Evolutionary conservation across 2,329 filamentous ascomycete genomes (phyloP), one percentile per base, ranked within the genome.

Genomic region (Dactylellina sp.): DNA sequence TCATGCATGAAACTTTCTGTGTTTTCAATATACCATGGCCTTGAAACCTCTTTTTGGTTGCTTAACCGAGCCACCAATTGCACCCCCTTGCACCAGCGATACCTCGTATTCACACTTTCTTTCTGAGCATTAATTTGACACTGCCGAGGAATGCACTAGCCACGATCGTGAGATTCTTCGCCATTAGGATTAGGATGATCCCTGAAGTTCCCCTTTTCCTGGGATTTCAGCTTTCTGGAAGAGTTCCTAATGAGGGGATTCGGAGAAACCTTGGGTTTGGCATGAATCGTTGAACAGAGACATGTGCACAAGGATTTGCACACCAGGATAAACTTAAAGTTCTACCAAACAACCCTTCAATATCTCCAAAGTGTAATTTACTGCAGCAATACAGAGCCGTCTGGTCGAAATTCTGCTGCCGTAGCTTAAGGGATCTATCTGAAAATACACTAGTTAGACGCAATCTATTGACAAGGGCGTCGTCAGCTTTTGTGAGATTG

Each of bases 151-250:
- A 20, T n/a, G 37, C 50, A 60, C 52, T 56, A 52, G 24, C 63
- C 63, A 39, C 44, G 52, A 52, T 60, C 32, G 37, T n/a, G 44
- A 68, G 35, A 46, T 42, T 16, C 37, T 60, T 52, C 39, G 44
- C 57, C 52, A 68, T 68, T 42, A n/a, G 28, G 44, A 22, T 42
- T 52, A 44, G 63, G 53, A 60, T 60, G 44, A 68, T 60, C 53
- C 53, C 53, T 59, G 63, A 52, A 49, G 35, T 37, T 50, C 7
- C 46, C 14, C 20, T 22, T 24, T 35, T 25, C 7, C 39, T 12
- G 7, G 14, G 35, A 25, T 44, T 24, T 20, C 22, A 47, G 18
- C 18, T 24, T 47, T 47, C 44, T 47, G 14, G 44, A 47, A 47
- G 18, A 20, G 7, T 32, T 47, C 40, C 55, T 18, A 35, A 7